Conservation (phyloP, 805 yeast species). For the Monosporozyma solicola region DNA sequence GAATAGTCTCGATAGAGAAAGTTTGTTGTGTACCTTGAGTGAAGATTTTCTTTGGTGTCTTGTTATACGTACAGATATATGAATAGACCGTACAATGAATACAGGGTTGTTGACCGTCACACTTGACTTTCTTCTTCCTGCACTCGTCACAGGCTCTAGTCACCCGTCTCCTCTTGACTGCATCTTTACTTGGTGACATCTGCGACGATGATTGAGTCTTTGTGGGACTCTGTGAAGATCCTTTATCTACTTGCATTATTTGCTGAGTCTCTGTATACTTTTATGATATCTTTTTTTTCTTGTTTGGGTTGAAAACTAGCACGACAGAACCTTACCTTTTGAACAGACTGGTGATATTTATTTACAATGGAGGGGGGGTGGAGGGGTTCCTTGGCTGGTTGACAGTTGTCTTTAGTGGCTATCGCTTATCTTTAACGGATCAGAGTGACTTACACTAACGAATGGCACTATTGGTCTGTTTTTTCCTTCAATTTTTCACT, state of each 20-base stretch:
- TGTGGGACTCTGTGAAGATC: not conserved
- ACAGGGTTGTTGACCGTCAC: conserved; percentile 80
- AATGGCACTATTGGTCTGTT: not conserved
- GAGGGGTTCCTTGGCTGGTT: too few relatives aligned
- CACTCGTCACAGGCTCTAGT: conserved; percentile 42
- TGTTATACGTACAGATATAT: conserved; percentile 76
- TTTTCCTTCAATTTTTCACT: not conserved
- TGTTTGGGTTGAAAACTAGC: not conserved
- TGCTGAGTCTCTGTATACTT: not conserved
- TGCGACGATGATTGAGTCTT: not conserved
- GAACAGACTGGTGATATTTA: too few relatives aligned
- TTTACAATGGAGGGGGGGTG: too few relatives aligned
- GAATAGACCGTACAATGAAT: conserved; percentile 83
- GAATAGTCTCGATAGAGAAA: not conserved
- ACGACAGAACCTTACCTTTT: too few relatives aligned
- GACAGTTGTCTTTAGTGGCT: too few relatives aligned
- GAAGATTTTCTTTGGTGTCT: conserved; percentile 41
- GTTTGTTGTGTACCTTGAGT: not conserved
- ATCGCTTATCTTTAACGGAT: too few relatives aligned
- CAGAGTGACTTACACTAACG: not conserved
- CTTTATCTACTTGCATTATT: not conserved
- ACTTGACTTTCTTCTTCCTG: conserved; percentile 66
- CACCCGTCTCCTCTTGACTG: conserved; percentile 31
- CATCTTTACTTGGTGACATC: conserved; percentile 1
- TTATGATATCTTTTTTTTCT: too few relatives aligned